These are phyloP conservation scores for Neurospora cerealis DNA, from an alignment of 495 filamentous ascomycete species.

Conservation along the genomic window DNA sequence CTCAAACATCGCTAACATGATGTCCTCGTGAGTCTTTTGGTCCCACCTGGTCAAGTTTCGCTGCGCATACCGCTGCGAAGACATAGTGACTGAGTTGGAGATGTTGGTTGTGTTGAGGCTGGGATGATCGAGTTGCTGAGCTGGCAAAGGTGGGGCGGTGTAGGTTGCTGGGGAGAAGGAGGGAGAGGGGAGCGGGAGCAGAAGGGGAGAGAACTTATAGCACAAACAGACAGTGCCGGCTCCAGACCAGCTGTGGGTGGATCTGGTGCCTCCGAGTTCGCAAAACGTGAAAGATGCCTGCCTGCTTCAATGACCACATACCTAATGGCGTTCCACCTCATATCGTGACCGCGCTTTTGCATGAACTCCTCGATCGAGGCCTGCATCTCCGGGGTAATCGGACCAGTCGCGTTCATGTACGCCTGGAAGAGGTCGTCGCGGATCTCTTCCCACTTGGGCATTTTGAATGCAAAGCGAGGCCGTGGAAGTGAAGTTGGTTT, in stretches of 20 bases:
- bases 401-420: conserved; percentile 5
- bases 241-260: neutral
- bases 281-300: neutral
- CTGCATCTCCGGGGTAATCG: conserved; percentile 23
- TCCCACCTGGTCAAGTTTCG: conserved; percentile 14
- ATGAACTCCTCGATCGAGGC: conserved; percentile 14
- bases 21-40: conserved; percentile 11
- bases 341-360: conserved; percentile 11
- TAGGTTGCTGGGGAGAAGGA: neutral
- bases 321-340: conserved; percentile 30
- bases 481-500: neutral
- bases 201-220: neutral
- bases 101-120: neutral
- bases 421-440: conserved; percentile 23
- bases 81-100: conserved; percentile 4
- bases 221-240: neutral
- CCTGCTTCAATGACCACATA: conserved; percentile 8
- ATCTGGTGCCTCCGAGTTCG: neutral
- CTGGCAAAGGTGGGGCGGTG: neutral
- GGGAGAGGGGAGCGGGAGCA: neutral
- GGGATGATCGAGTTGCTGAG: neutral
- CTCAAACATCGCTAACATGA: conserved; percentile 15
- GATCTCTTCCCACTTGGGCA: conserved; percentile 20
- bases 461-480: neutral
- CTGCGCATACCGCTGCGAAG: neutral